Percentiles rank a stretch among this genome's conserved stretches.
phyloP scores from a whole-genome alignment of 305 asterid genomes.

The Rubia peregrina region DNA sequence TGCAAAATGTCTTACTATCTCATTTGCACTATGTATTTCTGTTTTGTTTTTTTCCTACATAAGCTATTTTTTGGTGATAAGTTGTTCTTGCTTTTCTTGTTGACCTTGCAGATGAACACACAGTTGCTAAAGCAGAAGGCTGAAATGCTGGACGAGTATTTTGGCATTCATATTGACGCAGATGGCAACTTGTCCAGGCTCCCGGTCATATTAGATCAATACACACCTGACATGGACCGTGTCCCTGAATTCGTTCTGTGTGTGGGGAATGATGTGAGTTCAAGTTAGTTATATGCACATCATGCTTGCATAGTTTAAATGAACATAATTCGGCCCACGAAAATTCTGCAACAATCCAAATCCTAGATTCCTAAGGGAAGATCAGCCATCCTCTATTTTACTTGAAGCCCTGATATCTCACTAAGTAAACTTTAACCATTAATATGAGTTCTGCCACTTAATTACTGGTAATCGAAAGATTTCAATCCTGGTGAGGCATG shows the following conservation, averaged over 20 bases:
- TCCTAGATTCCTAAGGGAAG: background rate
- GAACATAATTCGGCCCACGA: background rate
- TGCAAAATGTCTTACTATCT: conserved; percentile 2
- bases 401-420: background rate
- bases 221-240: conserved; percentile 97
- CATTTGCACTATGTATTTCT: background rate
- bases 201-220: conserved; percentile 91
- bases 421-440: background rate
- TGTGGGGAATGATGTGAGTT: conserved; percentile 94
- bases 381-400: conserved; percentile 2
- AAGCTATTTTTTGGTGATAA: background rate
- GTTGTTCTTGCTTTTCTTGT: conserved; percentile 13
- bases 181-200: conserved; percentile 75
- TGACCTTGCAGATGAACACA: conserved; percentile 55
- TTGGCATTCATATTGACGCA: conserved; percentile 57
- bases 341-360: background rate
- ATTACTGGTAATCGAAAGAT: background rate
- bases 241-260: conserved; percentile 88
- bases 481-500: conserved; percentile 2
- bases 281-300: conserved; percentile 6
- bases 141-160: conserved; percentile 86
- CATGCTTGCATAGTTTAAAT: background rate
- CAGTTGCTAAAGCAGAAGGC: conserved; percentile 65
- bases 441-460: background rate
- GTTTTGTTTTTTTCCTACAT: background rate